Base-by-base conservation (phyloP, 805 yeast species). In the Deakozyma indianensis region DNA sequence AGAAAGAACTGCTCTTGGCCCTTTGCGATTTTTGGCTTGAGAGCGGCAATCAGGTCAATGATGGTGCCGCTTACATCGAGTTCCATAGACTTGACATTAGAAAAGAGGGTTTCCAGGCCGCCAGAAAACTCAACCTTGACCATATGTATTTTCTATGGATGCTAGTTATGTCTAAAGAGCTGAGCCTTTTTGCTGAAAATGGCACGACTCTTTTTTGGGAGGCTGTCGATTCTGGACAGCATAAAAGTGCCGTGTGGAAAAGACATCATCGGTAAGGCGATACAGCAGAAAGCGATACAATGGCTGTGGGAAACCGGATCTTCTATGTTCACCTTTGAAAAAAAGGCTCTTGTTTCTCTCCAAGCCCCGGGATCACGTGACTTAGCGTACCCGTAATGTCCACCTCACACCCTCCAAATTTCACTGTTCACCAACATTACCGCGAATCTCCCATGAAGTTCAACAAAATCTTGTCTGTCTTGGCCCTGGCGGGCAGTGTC, bases 71-170 rank as follows among this genome's bases (percentile, higher is more conserved):
- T 56, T 53, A 77, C 58, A 2, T 58, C 57, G 18, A 83, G 62
- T 46, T 73, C 70, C 46, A 77, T 72, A 43, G 71, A 67, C 49
- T 81, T 70, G 40, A 74, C 67, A 29, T 76, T 74, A 32, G 70
- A 71, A 48, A 90, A 85, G 1, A 84, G 75, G 40, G 77, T 80
- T 57, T 90, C 96, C 22, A 88, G 67, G 0, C 97, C 97, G 4
- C 96, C 96, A 24, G 63, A 53, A 50, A 62, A 61, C 45, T 61
- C 66, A 15, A 62, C 59, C 22, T 48, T 50, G 55, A 61, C 53
- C 41, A 16, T 15, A n/a, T 7, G n/a, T n/a, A n/a, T n/a, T n/a
- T n/a, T n/a, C n/a, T n/a, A 22, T 23, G 4, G 5, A 5, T 23
- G n/a, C 14, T n/a, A 22, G 42, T 35, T 35, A 18, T 14, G 14